A percentile compares a stretch with the other conserved stretches of the same genome.
Evolutionary conservation across 75 land plant genomes (phyloP).

Genomic region (Picea glauca): DNA sequence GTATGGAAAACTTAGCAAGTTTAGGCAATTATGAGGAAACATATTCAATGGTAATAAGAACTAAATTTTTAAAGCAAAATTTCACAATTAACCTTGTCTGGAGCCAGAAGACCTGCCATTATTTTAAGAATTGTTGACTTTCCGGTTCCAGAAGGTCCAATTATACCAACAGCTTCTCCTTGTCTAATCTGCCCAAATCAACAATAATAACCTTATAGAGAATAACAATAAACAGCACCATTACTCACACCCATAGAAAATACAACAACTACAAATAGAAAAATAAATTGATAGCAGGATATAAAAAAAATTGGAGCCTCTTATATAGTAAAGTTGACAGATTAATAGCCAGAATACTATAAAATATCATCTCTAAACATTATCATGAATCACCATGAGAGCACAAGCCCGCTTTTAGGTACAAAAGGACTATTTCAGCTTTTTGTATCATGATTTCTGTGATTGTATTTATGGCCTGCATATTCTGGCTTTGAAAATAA

Average conservation of each 20-base stretch:
- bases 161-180: slow-evolving; percentile 95
- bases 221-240: background rate
- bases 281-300: background rate
- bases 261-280: background rate
- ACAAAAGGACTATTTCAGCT: background rate
- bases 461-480: background rate
- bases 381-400: too few relatives aligned
- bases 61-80: background rate
- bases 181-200: slow-evolving; percentile 51
- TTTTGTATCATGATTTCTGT: background rate
- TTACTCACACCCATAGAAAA: background rate
- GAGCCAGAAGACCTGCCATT: slow-evolving; percentile 94
- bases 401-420: background rate
- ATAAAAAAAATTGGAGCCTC: background rate
- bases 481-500: background rate
- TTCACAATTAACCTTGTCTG: slow-evolving; percentile 72
- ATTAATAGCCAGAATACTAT: background rate
- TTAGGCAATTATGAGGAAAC: slow-evolving; percentile 1
- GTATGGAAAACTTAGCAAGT: background rate
- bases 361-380: too few relatives aligned
- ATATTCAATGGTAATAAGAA: background rate
- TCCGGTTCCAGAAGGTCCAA: slow-evolving; percentile 99
- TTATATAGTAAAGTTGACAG: background rate
- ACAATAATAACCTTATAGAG: background rate
- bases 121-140: slow-evolving; percentile 92